Evolutionary conservation across 805 yeast genomes (phyloP).

Genomic region (Metahyphopichia silvanorum): DNA sequence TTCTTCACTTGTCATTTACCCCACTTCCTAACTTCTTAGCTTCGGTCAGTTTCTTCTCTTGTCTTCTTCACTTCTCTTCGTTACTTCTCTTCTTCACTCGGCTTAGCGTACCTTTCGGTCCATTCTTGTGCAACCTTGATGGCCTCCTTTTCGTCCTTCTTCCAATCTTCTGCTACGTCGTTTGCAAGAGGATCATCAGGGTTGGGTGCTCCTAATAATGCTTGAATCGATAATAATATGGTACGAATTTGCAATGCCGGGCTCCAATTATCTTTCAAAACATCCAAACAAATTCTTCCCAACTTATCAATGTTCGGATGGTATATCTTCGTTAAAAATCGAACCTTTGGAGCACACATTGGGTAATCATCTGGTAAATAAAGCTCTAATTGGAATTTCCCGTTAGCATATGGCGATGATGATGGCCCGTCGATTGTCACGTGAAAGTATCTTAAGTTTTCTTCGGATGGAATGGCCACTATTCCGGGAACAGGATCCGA

Average conservation of each 20-base stretch:
- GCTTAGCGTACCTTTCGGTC: conserved; percentile 60
- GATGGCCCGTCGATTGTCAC: conserved; percentile 91
- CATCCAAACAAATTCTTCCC: conserved; percentile 95
- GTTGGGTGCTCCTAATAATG: conserved; percentile 90
- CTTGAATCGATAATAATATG: conserved; percentile 85
- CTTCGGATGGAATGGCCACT: conserved; percentile 89
- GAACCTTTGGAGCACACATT: conserved; percentile 93
- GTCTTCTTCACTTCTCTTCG: no score
- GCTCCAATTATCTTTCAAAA: conserved; percentile 93
- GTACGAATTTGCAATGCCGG: conserved; percentile 97
- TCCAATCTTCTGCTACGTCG: conserved; percentile 97
- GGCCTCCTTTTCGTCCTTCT: conserved; percentile 77
- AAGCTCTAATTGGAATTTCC: conserved; percentile 78
- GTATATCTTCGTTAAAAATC: conserved; percentile 89
- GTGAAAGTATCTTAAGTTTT: conserved; percentile 87
- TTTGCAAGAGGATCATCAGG: conserved; percentile 98
- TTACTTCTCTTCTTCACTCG: no score
- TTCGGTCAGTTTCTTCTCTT: no score
- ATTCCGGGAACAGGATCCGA: conserved; percentile 98
- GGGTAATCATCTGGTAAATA: conserved; percentile 97
- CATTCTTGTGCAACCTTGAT: conserved; percentile 75
- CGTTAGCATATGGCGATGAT: conserved; percentile 84
- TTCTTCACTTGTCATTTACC: no score
- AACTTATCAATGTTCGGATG: conserved; percentile 95
- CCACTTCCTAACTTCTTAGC: no score